These are phyloP conservation scores for Agrocybe praecox DNA, from an alignment of 768 basidiomycete species.

Conservation along the genomic window DNA sequence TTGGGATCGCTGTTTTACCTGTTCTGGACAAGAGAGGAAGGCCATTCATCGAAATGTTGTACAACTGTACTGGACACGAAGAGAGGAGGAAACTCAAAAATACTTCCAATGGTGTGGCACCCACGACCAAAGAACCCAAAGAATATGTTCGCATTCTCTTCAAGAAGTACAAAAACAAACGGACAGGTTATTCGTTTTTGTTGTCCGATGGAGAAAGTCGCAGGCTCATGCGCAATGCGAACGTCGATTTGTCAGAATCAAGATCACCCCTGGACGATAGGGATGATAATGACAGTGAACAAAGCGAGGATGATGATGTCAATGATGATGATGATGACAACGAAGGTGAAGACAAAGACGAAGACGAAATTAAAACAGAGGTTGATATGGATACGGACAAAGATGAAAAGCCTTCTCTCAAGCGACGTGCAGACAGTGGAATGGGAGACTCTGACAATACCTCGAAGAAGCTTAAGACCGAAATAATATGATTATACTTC, in stretches of 20 bases:
- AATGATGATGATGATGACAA: not conserved
- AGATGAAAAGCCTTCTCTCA: too few species aligned
- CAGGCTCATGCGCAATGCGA: not conserved
- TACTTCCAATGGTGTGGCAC: not conserved
- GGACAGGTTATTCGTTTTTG: not conserved
- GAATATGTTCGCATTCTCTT: not conserved
- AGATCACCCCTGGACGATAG: not conserved
- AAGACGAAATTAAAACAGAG: not conserved
- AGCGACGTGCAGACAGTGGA: too few species aligned
- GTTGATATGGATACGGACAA: too few species aligned
- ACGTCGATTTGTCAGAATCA: not conserved
- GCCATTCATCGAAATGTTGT: slow-evolving; percentile 1
- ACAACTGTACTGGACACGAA: not conserved
- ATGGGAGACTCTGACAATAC: too few species aligned
- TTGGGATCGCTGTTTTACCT: not conserved
- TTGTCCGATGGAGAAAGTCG: not conserved
- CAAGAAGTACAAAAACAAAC: not conserved
- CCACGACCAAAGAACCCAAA: not conserved
- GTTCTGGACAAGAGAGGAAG: not conserved
- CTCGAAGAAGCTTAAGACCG: too few species aligned
- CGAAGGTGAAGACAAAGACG: not conserved
- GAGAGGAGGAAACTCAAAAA: not conserved
- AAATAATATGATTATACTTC: too few species aligned
- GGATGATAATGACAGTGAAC: not conserved
- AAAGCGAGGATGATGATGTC: not conserved